Conservation (phyloP, 164 flowering plant species). For the Aristolochia californica region DNA sequence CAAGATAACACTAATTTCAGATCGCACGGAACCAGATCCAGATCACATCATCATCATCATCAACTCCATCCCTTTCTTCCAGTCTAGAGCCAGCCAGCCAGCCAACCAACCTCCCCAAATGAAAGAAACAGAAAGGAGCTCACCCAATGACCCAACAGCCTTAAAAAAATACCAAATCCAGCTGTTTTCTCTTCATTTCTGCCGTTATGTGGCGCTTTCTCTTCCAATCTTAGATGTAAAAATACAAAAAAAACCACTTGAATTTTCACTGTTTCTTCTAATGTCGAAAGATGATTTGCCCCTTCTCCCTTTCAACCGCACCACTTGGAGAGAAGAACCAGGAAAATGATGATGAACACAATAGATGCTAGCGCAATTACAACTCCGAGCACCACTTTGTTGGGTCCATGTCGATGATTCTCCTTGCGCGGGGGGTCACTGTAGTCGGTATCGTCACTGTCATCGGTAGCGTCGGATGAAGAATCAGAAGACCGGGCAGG, state of each 20-base stretch:
- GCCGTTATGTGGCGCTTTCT: not conserved
- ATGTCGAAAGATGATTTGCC: not conserved
- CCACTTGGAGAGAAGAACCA: slow-evolving; percentile 60
- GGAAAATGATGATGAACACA: slow-evolving; percentile 72
- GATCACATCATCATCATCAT: not conserved
- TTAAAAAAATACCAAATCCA: not conserved
- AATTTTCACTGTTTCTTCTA: slow-evolving; percentile 2
- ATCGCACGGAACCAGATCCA: not conserved
- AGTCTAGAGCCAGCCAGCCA: not conserved
- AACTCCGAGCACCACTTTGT: slow-evolving; percentile 81
- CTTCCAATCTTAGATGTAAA: not conserved
- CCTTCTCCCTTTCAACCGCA: slow-evolving; percentile 31
- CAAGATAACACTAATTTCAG: not conserved
- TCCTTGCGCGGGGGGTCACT: slow-evolving; percentile 10
- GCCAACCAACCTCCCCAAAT: not conserved
- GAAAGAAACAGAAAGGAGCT: not conserved
- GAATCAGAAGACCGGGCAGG: slow-evolving; percentile 26
- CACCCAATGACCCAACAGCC: not conserved
- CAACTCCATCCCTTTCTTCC: not conserved
- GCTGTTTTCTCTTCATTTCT: not conserved
- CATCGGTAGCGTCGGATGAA: slow-evolving; percentile 15
- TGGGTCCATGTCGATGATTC: slow-evolving; percentile 55
- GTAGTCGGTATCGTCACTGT: slow-evolving; percentile 12
- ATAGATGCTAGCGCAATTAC: slow-evolving; percentile 84
- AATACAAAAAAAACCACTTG: slow-evolving; percentile 7